Evolutionary conservation across 768 basidiomycete species (phyloP).

Genomic region (Suillus alpinus): DNA sequence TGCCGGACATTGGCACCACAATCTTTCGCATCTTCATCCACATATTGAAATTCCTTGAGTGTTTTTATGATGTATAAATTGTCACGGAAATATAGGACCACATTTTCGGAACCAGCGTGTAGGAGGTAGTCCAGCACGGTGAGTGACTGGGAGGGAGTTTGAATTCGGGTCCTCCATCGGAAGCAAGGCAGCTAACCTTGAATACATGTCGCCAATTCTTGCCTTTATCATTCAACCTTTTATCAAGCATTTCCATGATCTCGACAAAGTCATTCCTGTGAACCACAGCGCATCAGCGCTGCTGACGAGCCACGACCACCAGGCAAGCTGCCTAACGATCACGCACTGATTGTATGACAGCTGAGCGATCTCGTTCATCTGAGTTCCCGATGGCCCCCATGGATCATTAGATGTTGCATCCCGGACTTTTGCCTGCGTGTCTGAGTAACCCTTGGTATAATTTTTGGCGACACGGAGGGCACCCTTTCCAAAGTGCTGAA

Average conservation of each 20-base stretch:
- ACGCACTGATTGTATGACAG: conserved; percentile 94
- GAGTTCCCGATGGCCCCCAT: conserved; percentile 95
- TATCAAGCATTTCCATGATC: conserved; percentile 99
- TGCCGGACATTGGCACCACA: conserved; percentile 97
- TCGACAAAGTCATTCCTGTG: conserved; percentile 91
- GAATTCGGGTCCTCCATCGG: background rate
- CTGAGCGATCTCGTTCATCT: conserved; percentile 99
- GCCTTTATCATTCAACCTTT: conserved; percentile 96
- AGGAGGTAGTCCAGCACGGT: conserved; percentile 95
- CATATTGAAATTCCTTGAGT: conserved; percentile 95
- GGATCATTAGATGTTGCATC: conserved; percentile 98
- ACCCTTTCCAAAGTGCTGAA: conserved; percentile 83
- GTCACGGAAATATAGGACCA: conserved; percentile 97
- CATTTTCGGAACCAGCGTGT: conserved; percentile 96
- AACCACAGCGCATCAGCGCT: background rate
- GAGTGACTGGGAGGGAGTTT: conserved; percentile 53
- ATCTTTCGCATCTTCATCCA: conserved; percentile 95
- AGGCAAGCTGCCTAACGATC: background rate
- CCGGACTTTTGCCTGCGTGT: conserved; percentile 91
- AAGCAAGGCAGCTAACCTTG: conserved; percentile 57
- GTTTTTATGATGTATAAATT: conserved; percentile 99
- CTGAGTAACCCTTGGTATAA: conserved; percentile 95
- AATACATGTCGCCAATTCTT: conserved; percentile 99
- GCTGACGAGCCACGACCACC: background rate
- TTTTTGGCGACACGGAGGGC: conserved; percentile 90